Conservation (phyloP, 805 yeast genomes). For the Saccharomycopsis malanga region DNA sequence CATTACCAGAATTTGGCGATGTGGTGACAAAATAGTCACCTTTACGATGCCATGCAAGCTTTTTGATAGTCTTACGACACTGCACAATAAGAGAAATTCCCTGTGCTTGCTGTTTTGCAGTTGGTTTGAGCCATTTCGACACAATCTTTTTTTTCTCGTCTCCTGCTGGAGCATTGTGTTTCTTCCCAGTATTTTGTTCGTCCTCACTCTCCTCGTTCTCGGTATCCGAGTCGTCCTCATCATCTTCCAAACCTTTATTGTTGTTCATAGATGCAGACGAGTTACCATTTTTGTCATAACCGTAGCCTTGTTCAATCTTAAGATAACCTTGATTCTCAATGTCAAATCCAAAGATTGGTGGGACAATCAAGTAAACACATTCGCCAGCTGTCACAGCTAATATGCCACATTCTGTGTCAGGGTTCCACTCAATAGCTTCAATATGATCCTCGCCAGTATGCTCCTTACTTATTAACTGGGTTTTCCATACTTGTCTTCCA, state of each 20-base stretch:
- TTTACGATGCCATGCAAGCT: constrained; percentile 89
- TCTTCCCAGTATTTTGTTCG: constrained; percentile 32
- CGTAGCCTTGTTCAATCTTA: constrained; percentile 86
- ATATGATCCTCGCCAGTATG: constrained; percentile 68
- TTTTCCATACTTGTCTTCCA: constrained; percentile 83
- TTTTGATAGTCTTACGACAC: constrained; percentile 59
- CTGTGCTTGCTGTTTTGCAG: constrained; percentile 47
- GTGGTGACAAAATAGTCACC: constrained; percentile 96
- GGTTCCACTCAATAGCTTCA: constrained; percentile 86
- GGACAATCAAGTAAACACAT: constrained; percentile 67
- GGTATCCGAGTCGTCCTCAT: constrained; percentile 26
- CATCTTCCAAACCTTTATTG: constrained; percentile 36
- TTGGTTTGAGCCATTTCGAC: constrained; percentile 81
- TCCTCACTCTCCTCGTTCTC: constrained; percentile 31
- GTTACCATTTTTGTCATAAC: constrained; percentile 41
- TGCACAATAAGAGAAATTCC: constrained; percentile 74
- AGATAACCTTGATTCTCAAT: constrained; percentile 75
- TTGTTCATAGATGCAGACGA: not conserved
- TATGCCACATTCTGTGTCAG: constrained; percentile 64
- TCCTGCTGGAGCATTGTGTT: constrained; percentile 29
- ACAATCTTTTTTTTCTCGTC: constrained; percentile 44
- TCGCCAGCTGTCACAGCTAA: constrained; percentile 84
- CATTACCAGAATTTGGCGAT: constrained; percentile 87
- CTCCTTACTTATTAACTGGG: constrained; percentile 42
- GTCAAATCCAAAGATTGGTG: constrained; percentile 86